Conservation (phyloP, 2,329 filamentous ascomycete genomes). For the Aaosphaeria arxii region DNA sequence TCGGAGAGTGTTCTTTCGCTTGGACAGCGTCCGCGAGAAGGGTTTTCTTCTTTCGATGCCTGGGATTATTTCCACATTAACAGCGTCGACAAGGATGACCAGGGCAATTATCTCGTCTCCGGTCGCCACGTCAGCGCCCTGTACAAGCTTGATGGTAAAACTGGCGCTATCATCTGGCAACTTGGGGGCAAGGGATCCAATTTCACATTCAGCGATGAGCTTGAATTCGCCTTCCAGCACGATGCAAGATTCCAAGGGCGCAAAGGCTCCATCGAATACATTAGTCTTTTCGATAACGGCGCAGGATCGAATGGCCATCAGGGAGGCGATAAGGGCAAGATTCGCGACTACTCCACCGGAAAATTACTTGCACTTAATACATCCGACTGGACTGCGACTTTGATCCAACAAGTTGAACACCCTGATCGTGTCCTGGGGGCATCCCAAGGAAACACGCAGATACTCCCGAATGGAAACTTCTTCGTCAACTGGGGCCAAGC, state of each 20-base stretch:
- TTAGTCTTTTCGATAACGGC: conserved; percentile 1
- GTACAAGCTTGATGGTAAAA: conserved; percentile 9
- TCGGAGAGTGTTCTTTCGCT: conserved; percentile 45
- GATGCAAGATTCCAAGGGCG: conserved; percentile 2
- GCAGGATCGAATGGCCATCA: conserved; percentile 1
- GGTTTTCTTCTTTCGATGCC: conserved; percentile 45
- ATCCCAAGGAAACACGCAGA: background rate
- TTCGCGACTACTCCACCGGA: background rate
- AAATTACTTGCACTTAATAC: background rate
- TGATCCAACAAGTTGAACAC: background rate
- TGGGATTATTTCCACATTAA: conserved; percentile 58
- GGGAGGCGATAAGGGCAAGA: conserved; percentile 19
- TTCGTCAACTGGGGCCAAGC: background rate
- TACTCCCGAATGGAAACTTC: background rate
- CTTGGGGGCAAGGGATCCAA: background rate
- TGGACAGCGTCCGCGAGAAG: conserved; percentile 1
- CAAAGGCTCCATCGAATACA: background rate
- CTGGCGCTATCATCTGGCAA: conserved; percentile 16
- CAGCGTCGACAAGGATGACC: conserved; percentile 37
- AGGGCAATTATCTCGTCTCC: conserved; percentile 14
- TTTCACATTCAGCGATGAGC: background rate
- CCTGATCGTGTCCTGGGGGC: background rate
- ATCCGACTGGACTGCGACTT: background rate
- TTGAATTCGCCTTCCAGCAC: background rate
- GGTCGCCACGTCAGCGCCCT: conserved; percentile 13